Conservation (phyloP, 495 filamentous ascomycete species). For the Penicillium egyptiacum region DNA sequence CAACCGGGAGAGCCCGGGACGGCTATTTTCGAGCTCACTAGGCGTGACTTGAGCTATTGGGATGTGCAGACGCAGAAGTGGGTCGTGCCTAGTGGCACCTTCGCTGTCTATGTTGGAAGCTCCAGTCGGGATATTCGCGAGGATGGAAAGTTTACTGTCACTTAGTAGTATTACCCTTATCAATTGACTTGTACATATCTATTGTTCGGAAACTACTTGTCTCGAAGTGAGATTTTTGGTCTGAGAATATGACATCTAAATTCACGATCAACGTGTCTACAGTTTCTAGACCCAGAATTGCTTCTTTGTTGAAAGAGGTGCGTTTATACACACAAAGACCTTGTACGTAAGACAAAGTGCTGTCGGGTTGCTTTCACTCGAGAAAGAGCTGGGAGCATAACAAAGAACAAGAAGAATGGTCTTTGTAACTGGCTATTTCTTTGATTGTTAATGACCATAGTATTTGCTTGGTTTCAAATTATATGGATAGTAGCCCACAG, state of each 20-base stretch:
- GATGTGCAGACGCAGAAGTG: constrained; percentile 60
- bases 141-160: constrained; percentile 20
- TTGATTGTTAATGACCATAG: background rate
- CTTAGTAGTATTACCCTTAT: background rate
- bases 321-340: background rate
- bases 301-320: background rate
- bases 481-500: background rate
- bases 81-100: constrained; percentile 53
- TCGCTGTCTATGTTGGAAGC: constrained; percentile 57
- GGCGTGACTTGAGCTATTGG: constrained; percentile 69
- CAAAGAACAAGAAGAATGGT: background rate
- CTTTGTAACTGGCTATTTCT: background rate
- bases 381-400: background rate
- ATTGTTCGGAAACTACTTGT: background rate
- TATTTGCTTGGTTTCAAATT: no score
- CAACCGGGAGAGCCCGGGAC: constrained; percentile 37
- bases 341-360: no score
- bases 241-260: no score
- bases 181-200: background rate
- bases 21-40: constrained; percentile 56
- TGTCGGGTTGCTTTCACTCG: background rate
- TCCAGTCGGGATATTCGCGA: constrained; percentile 37
- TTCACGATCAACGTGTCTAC: background rate
- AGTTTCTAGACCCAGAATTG: background rate
- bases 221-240: background rate